Conservation (phyloP, 148 eudicot genomes). For the Linanthus parryae region DNA sequence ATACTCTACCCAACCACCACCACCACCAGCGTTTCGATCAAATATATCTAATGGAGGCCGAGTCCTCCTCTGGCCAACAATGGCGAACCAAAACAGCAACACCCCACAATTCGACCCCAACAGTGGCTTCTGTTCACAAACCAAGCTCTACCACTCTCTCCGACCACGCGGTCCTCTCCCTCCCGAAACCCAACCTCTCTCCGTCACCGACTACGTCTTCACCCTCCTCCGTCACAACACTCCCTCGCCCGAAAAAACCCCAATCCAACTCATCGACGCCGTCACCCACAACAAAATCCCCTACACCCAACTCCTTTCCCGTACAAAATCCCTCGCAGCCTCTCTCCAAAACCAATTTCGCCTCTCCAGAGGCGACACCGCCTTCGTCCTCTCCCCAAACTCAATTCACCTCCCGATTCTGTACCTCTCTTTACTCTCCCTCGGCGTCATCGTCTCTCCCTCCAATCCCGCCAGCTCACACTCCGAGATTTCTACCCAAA, state of each 20-base stretch:
- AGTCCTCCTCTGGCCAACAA: no score
- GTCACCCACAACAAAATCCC: conserved; percentile 14
- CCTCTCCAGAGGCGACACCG: conserved; percentile 16
- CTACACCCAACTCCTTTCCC: no score
- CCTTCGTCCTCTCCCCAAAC: no score
- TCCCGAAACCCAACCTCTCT: conserved; percentile 14
- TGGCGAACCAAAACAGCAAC: not conserved
- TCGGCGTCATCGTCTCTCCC: no score
- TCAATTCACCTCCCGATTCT: no score
- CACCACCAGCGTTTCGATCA: no score
- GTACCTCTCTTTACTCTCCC: no score
- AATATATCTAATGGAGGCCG: no score
- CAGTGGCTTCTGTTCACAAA: conserved; percentile 20
- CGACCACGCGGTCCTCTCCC: conserved; percentile 18
- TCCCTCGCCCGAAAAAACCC: conserved; percentile 14
- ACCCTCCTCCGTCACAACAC: no score
- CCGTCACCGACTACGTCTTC: no score
- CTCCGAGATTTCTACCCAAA: conserved; percentile 12
- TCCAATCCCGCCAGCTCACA: conserved; percentile 15
- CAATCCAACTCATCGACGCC: conserved; percentile 22
- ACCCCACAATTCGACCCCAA: conserved; percentile 12
- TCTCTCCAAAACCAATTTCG: conserved; percentile 5
- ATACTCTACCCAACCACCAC: no score
- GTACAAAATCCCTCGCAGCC: no score
- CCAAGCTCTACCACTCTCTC: conserved; percentile 23